Percentiles rank a stretch among this genome's conserved stretches.
phyloP scores from a whole-genome alignment of 257 asterid species.

The Salvia miltiorrhiza region DNA sequence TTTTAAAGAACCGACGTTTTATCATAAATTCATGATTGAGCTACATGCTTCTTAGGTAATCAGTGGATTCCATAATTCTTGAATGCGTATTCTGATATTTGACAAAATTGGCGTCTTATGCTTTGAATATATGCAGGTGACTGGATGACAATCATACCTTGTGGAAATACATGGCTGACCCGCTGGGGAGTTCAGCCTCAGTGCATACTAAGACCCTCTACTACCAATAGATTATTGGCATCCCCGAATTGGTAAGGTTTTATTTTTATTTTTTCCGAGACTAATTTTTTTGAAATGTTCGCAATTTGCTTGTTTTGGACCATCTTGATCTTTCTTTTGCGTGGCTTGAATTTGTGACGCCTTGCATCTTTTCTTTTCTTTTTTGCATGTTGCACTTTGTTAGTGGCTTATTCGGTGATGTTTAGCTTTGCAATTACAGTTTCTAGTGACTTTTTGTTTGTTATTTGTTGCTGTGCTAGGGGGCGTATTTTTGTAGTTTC shows the following conservation, averaged over 20 bases:
- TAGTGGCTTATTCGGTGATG: conserved; percentile 1
- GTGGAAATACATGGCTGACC: conserved; percentile 72
- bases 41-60: not conserved
- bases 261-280: not conserved
- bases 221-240: conserved; percentile 36
- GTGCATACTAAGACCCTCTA: conserved; percentile 33
- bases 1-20: too few relatives aligned
- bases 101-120: not conserved
- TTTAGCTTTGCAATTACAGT: conserved; percentile 2
- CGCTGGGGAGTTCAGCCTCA: conserved; percentile 81
- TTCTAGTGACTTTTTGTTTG: not conserved
- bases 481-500: not conserved
- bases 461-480: not conserved
- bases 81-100: not conserved
- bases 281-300: not conserved
- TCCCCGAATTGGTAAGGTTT: not conserved
- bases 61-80: conserved; percentile 6
- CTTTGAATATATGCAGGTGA: conserved; percentile 28
- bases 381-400: not conserved
- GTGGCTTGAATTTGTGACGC: not conserved
- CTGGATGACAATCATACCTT: conserved; percentile 84
- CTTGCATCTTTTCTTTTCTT: not conserved
- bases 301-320: conserved; percentile 1
- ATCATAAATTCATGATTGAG: not conserved
- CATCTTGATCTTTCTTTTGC: not conserved